Conservation (phyloP, 208 protist species). For the Wallacemonas sp. region DNA sequence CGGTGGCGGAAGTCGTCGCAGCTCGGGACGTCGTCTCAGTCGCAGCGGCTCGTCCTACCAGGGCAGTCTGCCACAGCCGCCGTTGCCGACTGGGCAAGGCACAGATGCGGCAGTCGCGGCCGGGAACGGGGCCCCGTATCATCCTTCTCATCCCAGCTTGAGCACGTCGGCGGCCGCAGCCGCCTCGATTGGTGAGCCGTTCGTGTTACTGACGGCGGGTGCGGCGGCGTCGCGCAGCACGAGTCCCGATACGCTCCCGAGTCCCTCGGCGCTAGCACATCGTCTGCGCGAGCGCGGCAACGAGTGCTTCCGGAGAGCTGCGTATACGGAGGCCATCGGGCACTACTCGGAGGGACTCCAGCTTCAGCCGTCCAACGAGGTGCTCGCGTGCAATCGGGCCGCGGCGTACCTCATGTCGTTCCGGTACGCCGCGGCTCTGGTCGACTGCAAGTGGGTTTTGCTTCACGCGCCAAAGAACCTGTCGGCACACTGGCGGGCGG, state of each 20-base stretch:
- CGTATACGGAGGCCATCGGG: conserved; percentile 53
- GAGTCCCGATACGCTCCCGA: not conserved
- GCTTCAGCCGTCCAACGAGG: conserved; percentile 40
- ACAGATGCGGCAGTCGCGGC: too few relatives aligned
- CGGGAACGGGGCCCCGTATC: too few relatives aligned
- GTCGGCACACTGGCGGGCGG: conserved; percentile 74
- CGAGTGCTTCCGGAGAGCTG: conserved; percentile 36
- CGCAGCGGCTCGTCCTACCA: conserved; percentile 1
- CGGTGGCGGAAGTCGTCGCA: not conserved
- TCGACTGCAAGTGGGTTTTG: conserved; percentile 68
- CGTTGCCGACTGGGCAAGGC: not conserved
- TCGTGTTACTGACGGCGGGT: not conserved
- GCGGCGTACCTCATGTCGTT: conserved; percentile 65
- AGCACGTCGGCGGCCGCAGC: too few relatives aligned
- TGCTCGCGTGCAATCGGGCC: conserved; percentile 73
- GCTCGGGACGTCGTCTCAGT: not conserved
- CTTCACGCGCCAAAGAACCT: conserved; percentile 41
- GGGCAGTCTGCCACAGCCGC: not conserved
- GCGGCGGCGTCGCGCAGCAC: not conserved
- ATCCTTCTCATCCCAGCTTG: too few relatives aligned
- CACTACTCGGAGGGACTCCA: conserved; percentile 75
- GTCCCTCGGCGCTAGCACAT: not conserved
- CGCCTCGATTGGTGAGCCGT: not conserved
- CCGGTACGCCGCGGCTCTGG: conserved; percentile 57
- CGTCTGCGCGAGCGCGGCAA: conserved; percentile 68